Evolutionary conservation across 768 basidiomycete genomes (phyloP).

Genomic region (Lentinula detonsa): DNA sequence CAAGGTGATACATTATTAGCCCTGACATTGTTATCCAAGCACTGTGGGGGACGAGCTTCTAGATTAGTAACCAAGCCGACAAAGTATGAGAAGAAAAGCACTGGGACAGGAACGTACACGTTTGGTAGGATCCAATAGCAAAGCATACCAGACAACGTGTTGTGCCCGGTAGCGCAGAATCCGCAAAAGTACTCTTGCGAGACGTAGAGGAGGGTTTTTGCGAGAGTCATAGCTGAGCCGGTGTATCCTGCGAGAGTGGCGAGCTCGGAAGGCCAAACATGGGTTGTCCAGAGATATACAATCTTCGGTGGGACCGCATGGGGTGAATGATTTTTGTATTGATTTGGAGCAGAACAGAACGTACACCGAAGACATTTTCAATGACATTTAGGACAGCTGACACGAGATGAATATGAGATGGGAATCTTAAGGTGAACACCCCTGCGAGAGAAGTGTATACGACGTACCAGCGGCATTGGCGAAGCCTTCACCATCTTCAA

Average conservation of each 20-base stretch:
- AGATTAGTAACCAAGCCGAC: background rate
- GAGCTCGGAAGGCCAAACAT: slow-evolving; percentile 57
- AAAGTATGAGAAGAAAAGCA: background rate
- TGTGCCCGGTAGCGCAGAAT: slow-evolving; percentile 73
- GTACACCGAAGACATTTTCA: slow-evolving; percentile 42
- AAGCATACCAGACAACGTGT: slow-evolving; percentile 42
- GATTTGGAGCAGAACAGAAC: background rate
- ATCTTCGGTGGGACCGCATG: slow-evolving; percentile 41
- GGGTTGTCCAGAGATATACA: slow-evolving; percentile 68
- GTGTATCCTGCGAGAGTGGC: slow-evolving; percentile 65
- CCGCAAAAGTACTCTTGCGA: slow-evolving; percentile 74
- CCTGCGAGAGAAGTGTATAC: slow-evolving; percentile 25
- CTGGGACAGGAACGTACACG: slow-evolving; percentile 43
- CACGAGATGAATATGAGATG: slow-evolving; percentile 1
- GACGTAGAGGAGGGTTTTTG: slow-evolving; percentile 84
- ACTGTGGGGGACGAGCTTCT: background rate
- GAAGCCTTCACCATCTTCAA: slow-evolving; percentile 69
- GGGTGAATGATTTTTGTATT: background rate
- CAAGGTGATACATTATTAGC: slow-evolving; percentile 2
- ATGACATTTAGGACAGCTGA: slow-evolving; percentile 74
- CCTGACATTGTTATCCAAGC: background rate
- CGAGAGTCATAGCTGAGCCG: slow-evolving; percentile 69
- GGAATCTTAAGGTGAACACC: background rate
- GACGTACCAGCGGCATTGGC: slow-evolving; percentile 70
- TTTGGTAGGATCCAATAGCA: slow-evolving; percentile 73